Evolutionary conservation across 2,329 filamentous ascomycete genomes (phyloP).

Genomic region (Talaromyces sp.): DNA sequence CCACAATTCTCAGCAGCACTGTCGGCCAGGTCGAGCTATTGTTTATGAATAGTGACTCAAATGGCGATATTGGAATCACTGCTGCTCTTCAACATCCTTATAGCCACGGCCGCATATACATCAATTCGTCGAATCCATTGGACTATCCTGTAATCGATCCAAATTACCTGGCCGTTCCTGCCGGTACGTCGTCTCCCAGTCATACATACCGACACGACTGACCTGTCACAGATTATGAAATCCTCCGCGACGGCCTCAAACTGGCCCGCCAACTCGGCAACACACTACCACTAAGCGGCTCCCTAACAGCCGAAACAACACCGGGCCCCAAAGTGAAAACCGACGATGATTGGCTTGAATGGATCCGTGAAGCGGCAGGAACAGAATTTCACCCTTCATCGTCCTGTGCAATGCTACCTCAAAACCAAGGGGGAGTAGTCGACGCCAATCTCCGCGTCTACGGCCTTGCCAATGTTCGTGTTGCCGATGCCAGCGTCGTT

Average conservation of each 20-base stretch:
- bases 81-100: slow-evolving; percentile 28
- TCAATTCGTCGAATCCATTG: slow-evolving; percentile 27
- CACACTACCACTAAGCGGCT: slow-evolving; percentile 20
- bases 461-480: slow-evolving; percentile 27
- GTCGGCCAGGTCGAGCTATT: slow-evolving; percentile 25
- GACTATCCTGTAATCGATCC: slow-evolving; percentile 28
- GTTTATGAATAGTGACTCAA: slow-evolving; percentile 27
- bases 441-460: slow-evolving; percentile 27
- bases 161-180: slow-evolving; percentile 24
- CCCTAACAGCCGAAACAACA: slow-evolving; percentile 20
- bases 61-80: slow-evolving; percentile 25
- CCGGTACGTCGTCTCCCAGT: slow-evolving; percentile 18
- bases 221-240: slow-evolving; percentile 20
- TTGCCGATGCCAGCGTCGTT: slow-evolving; percentile 27
- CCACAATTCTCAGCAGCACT: slow-evolving; percentile 21
- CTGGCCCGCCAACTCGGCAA: slow-evolving; percentile 22
- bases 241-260: slow-evolving; percentile 25
- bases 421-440: slow-evolving; percentile 24
- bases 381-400: slow-evolving; percentile 26
- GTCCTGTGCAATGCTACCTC: slow-evolving; percentile 26
- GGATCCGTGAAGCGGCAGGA: slow-evolving; percentile 18
- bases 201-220: not conserved
- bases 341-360: slow-evolving; percentile 23
- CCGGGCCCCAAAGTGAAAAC: slow-evolving; percentile 21
- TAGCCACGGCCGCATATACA: slow-evolving; percentile 27